Evolutionary conservation across 1,139 yeast species (phyloP), one percentile per base, ranked within the genome.

Genomic region (Pichia sp.): DNA sequence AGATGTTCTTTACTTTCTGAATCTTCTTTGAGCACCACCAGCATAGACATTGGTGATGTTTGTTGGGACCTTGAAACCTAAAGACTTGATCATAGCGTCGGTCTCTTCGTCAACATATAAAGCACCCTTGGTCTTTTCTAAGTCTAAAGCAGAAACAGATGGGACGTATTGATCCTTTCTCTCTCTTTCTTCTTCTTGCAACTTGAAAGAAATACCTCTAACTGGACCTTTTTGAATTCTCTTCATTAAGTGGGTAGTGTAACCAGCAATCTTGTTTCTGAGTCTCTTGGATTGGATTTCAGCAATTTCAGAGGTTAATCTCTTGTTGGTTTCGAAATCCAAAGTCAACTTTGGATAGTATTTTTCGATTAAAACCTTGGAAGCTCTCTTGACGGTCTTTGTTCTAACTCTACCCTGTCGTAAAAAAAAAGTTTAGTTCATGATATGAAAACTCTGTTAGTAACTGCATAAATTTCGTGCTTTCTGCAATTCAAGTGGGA

Each of bases 171-270:
- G 99, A 80, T 95, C 99, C 83, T 95, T 93, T 84, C 99, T 88
- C 83, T 95, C 99, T 86, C 99, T 93, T 85, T 95, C 99, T 82
- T 93, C 99, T 83, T 93, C 99, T 85, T 93, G 99, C 74, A 93
- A 89, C 82, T 95, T 95, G 96, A 93, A 93, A 71, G 99, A 93
- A 70, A 93, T 95, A 83, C 99, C 99, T 86, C 98, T 91, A 70
- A 93, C 99, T 83, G 99, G 99, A 74, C 99, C 99, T 85, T 93
- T 93, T 82, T 95, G 99, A 74, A 93, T 93, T 84, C 99, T 91
- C 86, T 89, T 91, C 99, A 93, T 95, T 80, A 93, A 86, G 80
- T 93, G 99, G 74, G 99, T 93, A 80, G 99, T 93, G 96, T 91
- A 93, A 76, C 99, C 99, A 76, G 99, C 99, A 74, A 93, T 95